Evolutionary conservation across 805 yeast species (phyloP), one percentile per base, ranked within the genome.

Genomic region (Saccharomycopsis malanga): DNA sequence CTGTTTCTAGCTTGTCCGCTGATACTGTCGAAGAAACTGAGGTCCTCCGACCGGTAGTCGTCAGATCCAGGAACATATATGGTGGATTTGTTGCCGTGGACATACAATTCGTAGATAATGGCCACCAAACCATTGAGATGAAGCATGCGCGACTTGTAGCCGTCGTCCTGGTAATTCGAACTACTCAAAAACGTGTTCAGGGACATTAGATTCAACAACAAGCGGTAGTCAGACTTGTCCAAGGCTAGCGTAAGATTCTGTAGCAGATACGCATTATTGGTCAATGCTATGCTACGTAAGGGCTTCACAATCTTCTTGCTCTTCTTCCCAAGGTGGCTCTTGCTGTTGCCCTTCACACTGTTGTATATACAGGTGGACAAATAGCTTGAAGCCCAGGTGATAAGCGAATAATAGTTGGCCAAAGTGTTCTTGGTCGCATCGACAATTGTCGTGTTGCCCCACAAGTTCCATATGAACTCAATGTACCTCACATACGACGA

Each of bases 71-170:
- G 22, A 7, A 37, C 22, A 24, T 41, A 46, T 7, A 40, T 15
- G 14, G 44, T 27, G 5, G 45, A 25, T 17, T 20, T 15, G 17
- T 37, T 39, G n/a, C 43, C 39, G 30, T 46, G 50, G 12, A 40
- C 23, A 37, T 45, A 49, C 10, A 49, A 22, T 25, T 49, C 53
- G 32, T 49, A 37, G 21, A 49, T 45, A 15, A 49, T 41, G 3
- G 53, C 53, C 32, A 49, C 46, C 17, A 49, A 15, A 10, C 53
- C 53, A 17, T 30, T 45, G 6, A 49, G 17, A 46, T 49, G 53
- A 25, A 27, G 30, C 34, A 41, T 37, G 27, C 46, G 36, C 4
- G 43, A 30, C 17, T 24, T 24, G 24, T 40, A 45, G 17, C 41
- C 46, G 15, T 40, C 44, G n/a, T 45, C 37, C 17, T 18, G 29